Base-by-base conservation (phyloP, 768 basidiomycete species). In the Lactifluus rugatus region DNA sequence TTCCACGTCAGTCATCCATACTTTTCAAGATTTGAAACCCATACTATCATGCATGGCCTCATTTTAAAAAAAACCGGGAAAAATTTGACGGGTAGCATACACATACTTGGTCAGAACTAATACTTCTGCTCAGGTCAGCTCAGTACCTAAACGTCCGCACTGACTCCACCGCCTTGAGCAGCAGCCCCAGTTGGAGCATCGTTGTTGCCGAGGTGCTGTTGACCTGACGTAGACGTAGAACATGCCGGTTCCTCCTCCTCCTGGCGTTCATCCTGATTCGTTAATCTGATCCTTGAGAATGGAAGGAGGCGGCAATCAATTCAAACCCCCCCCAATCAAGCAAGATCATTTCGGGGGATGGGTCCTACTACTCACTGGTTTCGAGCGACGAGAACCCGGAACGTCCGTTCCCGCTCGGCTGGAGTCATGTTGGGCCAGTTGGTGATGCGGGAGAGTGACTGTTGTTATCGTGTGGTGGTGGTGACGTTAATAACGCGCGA, bases 391-490 rank as follows among this genome's bases (percentile, higher is more conserved):
- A 60, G 52, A 17, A 63, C 62, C n/a, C 59, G 53, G 19, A 64
- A 46, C 3, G 54, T 62, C 11, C 63, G 56, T 57, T 57, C 53
- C 8, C 57, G 48, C 50, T 64, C 63, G 17, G 37, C 16, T 1
- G 39, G 48, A 19, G 60, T 58, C 63, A 62, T 57, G 2, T 64
- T 39, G 23, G 56, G 49, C 60, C 60, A 62, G 31, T 56, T 64
- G 3, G 56, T 58, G 31, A 61, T 63, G 16, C 53, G 59, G 17
- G 56, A 63, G 25, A 62, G 41, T 16, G 63, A 62, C 63, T 62
- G 45, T n/a, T n/a, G n/a, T n/a, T n/a, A n/a, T n/a, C n/a, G n/a
- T n/a, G n/a, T n/a, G n/a, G n/a, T n/a, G n/a, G n/a, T n/a, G n/a
- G n/a, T n/a, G n/a, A n/a, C n/a, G n/a, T n/a, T n/a, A 25, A 48